Conservation (phyloP, 192 early-diverging fungal species). For the Pilobolus umbonatus region DNA sequence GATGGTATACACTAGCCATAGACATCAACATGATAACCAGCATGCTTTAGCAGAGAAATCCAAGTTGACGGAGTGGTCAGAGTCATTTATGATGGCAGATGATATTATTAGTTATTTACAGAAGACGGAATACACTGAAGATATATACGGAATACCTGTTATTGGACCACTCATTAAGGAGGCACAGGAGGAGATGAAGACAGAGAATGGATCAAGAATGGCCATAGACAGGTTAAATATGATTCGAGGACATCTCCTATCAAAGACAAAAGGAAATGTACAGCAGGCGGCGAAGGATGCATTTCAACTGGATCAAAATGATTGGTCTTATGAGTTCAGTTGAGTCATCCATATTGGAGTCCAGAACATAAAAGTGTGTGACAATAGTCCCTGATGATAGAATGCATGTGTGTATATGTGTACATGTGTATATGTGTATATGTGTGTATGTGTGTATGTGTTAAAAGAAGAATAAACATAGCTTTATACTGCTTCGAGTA, state of each 20-base stretch:
- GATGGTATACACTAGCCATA: conserved; percentile 4
- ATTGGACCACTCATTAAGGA: conserved; percentile 28
- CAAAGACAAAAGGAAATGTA: conserved; percentile 5
- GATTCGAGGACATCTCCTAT: conserved; percentile 33
- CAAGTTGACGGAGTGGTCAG: background rate
- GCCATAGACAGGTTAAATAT: conserved; percentile 33
- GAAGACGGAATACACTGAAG: conserved; percentile 33
- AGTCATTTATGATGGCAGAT: conserved; percentile 25
- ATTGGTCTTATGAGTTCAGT: conserved; percentile 9
- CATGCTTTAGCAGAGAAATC: conserved; percentile 3
- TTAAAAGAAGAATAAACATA: too few species aligned
- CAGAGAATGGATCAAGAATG: background rate
- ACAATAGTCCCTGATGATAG: too few species aligned
- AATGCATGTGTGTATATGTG: too few species aligned
- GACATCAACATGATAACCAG: conserved; percentile 8
- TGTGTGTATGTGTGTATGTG: too few species aligned
- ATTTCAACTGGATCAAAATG: conserved; percentile 3
- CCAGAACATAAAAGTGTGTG: too few species aligned
- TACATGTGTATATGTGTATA: too few species aligned
- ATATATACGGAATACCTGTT: conserved; percentile 33
- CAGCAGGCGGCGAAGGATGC: conserved; percentile 7
- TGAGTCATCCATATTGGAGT: background rate
- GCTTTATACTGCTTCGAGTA: too few species aligned
- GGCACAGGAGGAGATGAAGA: conserved; percentile 28
- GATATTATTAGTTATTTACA: conserved; percentile 35